A percentile compares a stretch with the other conserved stretches of the same genome.
Conservation (phyloP, 1,139 yeast genomes). For the Chernovozyma sophiae-reginae region DNA sequence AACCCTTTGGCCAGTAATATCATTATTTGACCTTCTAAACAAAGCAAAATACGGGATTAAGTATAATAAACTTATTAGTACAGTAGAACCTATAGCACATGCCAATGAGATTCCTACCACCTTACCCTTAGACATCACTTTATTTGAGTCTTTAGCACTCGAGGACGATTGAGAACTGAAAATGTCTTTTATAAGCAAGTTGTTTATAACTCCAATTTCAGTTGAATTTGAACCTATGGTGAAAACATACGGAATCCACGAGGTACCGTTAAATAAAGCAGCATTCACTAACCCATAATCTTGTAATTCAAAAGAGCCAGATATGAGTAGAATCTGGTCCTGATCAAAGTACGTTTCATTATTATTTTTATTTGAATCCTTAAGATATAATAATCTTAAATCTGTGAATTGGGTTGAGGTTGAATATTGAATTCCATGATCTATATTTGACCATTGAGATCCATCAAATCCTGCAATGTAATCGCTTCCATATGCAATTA, state of each 20-base stretch:
- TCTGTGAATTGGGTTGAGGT: constrained; percentile 32
- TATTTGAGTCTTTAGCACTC: constrained; percentile 21
- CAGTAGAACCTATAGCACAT: constrained; percentile 76
- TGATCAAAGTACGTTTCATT: constrained; percentile 36
- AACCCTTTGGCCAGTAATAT: constrained; percentile 42
- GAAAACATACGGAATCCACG: constrained; percentile 69
- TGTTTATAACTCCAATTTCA: constrained; percentile 28
- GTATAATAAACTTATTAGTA: constrained; percentile 61
- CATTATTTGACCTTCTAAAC: constrained; percentile 40
- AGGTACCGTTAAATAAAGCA: constrained; percentile 64
- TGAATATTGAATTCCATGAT: constrained; percentile 29
- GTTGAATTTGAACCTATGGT: constrained; percentile 17
- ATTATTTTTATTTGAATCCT: constrained; percentile 20
- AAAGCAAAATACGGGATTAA: constrained; percentile 49
- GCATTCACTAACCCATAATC: constrained; percentile 60
- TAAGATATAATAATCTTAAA: constrained; percentile 35
- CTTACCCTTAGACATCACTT: constrained; percentile 51
- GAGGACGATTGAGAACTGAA: constrained; percentile 36
- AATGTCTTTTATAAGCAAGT: constrained; percentile 35
- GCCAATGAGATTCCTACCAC: constrained; percentile 88
- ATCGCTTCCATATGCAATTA: constrained; percentile 53
- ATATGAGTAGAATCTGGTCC: constrained; percentile 49
- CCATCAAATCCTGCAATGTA: constrained; percentile 51
- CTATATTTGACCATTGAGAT: constrained; percentile 40
- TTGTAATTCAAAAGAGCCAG: constrained; percentile 56